These are phyloP conservation scores for Metrosideros polymorpha DNA, from an alignment of 441 rosid genomes.

Conservation along the genomic window DNA sequence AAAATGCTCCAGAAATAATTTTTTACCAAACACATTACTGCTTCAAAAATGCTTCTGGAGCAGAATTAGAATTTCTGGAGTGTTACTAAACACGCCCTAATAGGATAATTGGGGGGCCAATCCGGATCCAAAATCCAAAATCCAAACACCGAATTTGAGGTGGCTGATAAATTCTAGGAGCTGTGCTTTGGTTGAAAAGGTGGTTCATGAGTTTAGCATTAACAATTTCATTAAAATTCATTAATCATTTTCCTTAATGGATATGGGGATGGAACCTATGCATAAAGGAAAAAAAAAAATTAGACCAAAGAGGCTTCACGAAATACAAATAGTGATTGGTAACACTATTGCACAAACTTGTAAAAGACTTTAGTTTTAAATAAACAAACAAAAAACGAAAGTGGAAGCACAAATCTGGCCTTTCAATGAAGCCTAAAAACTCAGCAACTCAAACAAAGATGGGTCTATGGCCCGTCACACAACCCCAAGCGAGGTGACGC, in stretches of 20 bases:
- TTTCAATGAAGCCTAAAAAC: background rate
- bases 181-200: background rate
- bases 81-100: no score
- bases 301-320: background rate
- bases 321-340: background rate
- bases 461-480: rapidly evolving
- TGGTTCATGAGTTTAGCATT: background rate
- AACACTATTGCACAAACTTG: background rate
- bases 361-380: background rate
- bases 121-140: no score
- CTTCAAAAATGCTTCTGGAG: no score
- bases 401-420: background rate
- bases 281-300: no score
- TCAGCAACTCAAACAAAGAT: background rate
- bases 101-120: no score
- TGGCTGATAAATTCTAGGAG: background rate
- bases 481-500: no score
- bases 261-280: no score
- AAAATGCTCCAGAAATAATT: no score
- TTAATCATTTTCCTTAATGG: no score
- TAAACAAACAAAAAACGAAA: background rate
- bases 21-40: no score
- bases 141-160: background rate
- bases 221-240: background rate
- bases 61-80: no score